Conservation (phyloP, 2,329 filamentous ascomycete species). For the Ophiostoma pallidulum region DNA sequence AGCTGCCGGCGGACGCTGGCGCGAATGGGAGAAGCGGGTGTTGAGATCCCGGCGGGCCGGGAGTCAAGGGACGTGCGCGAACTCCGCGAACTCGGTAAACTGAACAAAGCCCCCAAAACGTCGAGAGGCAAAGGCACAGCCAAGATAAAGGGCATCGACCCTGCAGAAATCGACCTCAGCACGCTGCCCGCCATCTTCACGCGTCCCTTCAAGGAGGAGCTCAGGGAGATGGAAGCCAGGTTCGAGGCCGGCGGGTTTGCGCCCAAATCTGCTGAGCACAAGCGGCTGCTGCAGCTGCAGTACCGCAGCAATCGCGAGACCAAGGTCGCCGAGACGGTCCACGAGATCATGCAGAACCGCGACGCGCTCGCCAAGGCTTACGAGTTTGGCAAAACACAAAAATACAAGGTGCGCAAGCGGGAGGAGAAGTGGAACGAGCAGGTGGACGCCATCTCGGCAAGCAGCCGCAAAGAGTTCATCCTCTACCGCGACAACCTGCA, state of each 20-base stretch:
- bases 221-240: slow-evolving; percentile 30
- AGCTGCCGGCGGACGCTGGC: slow-evolving; percentile 31
- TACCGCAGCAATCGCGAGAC: slow-evolving; percentile 12
- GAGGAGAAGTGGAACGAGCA: slow-evolving; percentile 11
- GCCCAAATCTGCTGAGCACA: not conserved
- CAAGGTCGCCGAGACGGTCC: slow-evolving; percentile 14
- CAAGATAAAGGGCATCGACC: too few relatives aligned
- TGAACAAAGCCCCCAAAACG: too few relatives aligned
- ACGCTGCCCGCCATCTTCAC: slow-evolving; percentile 17
- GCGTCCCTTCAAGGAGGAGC: slow-evolving; percentile 34
- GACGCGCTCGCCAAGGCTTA: slow-evolving; percentile 21
- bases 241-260: slow-evolving; percentile 15
- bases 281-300: slow-evolving; percentile 12
- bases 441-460: slow-evolving; percentile 6
- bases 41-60: slow-evolving; percentile 37
- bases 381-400: slow-evolving; percentile 10
- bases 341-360: slow-evolving; percentile 26
- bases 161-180: not conserved
- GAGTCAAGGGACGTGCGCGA: slow-evolving; percentile 26
- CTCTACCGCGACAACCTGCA: slow-evolving; percentile 45
- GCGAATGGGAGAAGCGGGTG: slow-evolving; percentile 36
- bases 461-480: slow-evolving; percentile 14
- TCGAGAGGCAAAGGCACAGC: too few relatives aligned
- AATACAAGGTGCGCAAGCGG: not conserved
- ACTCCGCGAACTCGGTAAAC: too few relatives aligned